A percentile compares a stretch with the other conserved stretches of the same genome.
phyloP scores from a whole-genome alignment of 345 rosid genomes.

The Bruguiera sexangula region DNA sequence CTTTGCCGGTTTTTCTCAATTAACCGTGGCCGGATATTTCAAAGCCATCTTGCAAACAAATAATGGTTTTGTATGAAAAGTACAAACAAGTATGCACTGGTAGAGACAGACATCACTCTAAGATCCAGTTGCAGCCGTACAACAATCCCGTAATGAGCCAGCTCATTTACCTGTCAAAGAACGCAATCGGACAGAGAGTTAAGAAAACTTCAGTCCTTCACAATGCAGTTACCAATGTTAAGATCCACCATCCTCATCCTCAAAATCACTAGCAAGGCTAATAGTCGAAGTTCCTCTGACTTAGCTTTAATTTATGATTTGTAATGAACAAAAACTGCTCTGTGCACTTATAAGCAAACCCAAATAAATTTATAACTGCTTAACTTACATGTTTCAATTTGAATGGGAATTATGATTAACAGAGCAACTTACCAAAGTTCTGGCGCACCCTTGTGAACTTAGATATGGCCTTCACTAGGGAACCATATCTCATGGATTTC shows the following conservation, averaged over 20 bases:
- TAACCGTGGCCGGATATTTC: too few relatives aligned
- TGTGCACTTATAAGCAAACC: too few relatives aligned
- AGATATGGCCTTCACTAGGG: conserved; percentile 65
- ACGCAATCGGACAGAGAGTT: not conserved
- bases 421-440: conserved; percentile 61
- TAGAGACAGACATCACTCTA: not conserved
- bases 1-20: too few relatives aligned
- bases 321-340: too few relatives aligned
- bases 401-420: too few relatives aligned
- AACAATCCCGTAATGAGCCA: not conserved
- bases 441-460: conserved; percentile 71
- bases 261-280: not conserved
- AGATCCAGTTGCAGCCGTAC: not conserved
- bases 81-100: not conserved
- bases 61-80: too few relatives aligned
- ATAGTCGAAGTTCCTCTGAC: too few relatives aligned
- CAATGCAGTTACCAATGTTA: not conserved
- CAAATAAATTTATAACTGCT: too few relatives aligned
- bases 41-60: too few relatives aligned
- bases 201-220: not conserved
- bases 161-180: conserved; percentile 13
- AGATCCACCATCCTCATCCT: not conserved
- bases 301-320: too few relatives aligned
- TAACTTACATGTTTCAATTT: too few relatives aligned
- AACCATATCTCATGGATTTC: conserved; percentile 62